These are phyloP conservation scores for Fraxinus greggii DNA, from an alignment of 305 asterid species.

Conservation along the genomic window DNA sequence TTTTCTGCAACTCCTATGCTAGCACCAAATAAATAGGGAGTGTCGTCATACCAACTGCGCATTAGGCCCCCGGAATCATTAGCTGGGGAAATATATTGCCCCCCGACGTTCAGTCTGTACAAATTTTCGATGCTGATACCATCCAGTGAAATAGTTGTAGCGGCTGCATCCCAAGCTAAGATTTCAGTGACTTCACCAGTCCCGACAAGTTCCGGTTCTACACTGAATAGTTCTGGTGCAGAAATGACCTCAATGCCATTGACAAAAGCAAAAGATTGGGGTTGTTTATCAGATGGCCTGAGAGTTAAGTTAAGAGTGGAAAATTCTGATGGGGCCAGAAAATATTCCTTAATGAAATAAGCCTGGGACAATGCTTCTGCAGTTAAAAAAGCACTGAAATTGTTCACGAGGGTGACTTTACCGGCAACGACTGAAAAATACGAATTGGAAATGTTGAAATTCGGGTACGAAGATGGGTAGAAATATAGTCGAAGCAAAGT, in stretches of 20 bases:
- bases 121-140: slow-evolving; percentile 50
- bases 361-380: slow-evolving; percentile 83
- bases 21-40: slow-evolving; percentile 54
- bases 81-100: slow-evolving; percentile 49
- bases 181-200: slow-evolving; percentile 15
- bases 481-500: slow-evolving; percentile 73
- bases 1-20: slow-evolving; percentile 39
- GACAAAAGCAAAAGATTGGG: slow-evolving; percentile 59
- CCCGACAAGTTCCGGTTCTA: slow-evolving; percentile 40
- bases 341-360: slow-evolving; percentile 73
- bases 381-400: slow-evolving; percentile 66
- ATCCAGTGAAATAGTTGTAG: slow-evolving; percentile 39
- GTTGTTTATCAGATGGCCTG: slow-evolving; percentile 44
- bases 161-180: slow-evolving; percentile 10
- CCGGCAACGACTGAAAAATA: slow-evolving; percentile 56
- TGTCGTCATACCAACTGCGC: slow-evolving; percentile 88
- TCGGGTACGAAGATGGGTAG: slow-evolving; percentile 72
- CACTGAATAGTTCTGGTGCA: slow-evolving; percentile 44
- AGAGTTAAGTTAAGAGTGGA: slow-evolving; percentile 49
- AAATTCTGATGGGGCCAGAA: slow-evolving; percentile 39
- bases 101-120: slow-evolving; percentile 82
- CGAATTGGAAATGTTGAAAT: slow-evolving; percentile 56
- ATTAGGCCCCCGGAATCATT: slow-evolving; percentile 67
- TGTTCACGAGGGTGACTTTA: slow-evolving; percentile 49
- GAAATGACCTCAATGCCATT: slow-evolving; percentile 76